Evolutionary conservation across 2,329 filamentous ascomycete genomes (phyloP), one percentile per base, ranked within the genome.

Genomic region (Sclerotinia borealis): DNA sequence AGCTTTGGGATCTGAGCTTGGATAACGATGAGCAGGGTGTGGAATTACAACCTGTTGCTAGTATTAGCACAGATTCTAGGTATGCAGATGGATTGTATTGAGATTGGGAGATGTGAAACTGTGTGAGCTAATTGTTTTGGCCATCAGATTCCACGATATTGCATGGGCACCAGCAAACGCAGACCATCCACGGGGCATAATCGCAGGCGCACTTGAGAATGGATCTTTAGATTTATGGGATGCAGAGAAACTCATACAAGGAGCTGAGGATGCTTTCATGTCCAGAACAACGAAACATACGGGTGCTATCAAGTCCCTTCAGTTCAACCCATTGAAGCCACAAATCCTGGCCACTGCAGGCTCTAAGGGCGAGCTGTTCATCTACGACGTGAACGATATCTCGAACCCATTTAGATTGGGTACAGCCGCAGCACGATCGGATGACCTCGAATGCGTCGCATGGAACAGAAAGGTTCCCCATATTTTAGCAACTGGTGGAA

Each of bases 401-500:
- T 85, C 86, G 63, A 95, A 90, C 74, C 91, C 93, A 6, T 96
- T 96, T 78, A 87, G 93, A 67, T 81, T 99, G 37, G 95, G 95
- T 65, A 96, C 91, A 68, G 85, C 90, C 43, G 91, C 91, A 48
- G 93, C 92, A 67, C 89, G 93, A 74, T 90, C 92, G 45, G 93
- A 98, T 72, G 95, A 99, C 71, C 91, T 98, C 68, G 95, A 98
- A 73, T 96, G 93, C 69, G 82, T 99, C 65, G 93, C 96, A 70
- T 99, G 96, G 96, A 99, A 99, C 78, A 93, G 92, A 74, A 98
- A 96, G 79, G 93, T 98, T 48, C 86, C 93, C 17, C 93, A 99
- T 75, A 99, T 99, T 75, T 80, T 99, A 70, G 95, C 93, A 22
- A 98, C 93, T 11, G 95, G 95, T 69, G 93, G 93, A 74, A 90